A percentile compares a stretch with the other conserved stretches of the same genome.
Evolutionary conservation across 2,329 filamentous ascomycete genomes (phyloP).

Genomic region (Paraconiothyrium sp.): DNA sequence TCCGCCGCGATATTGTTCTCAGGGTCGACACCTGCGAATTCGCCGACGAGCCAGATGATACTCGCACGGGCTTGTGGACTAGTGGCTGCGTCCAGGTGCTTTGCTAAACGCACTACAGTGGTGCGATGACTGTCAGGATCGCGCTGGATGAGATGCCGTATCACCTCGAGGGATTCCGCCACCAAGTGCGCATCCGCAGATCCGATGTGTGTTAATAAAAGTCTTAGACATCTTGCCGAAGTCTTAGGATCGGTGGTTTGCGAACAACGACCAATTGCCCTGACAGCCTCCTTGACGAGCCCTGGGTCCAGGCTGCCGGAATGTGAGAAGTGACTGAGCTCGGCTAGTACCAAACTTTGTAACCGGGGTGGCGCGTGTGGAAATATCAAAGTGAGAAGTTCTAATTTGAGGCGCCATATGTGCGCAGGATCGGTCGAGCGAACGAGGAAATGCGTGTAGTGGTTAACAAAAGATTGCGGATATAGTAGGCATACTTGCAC

Average conservation of each 20-base stretch:
- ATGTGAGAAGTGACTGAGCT: conserved; percentile 96
- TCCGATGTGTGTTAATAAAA: conserved; percentile 87
- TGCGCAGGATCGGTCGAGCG: conserved; percentile 79
- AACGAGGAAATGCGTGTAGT: conserved; percentile 89
- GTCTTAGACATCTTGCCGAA: conserved; percentile 79
- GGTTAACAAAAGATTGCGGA: conserved; percentile 84
- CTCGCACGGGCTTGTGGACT: conserved; percentile 90
- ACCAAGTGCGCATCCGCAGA: conserved; percentile 88
- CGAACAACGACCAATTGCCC: conserved; percentile 92
- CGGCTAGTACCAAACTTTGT: conserved; percentile 88
- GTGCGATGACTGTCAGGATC: conserved; percentile 81
- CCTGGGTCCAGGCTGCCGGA: conserved; percentile 79
- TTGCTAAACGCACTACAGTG: conserved; percentile 88
- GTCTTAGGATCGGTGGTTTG: conserved; percentile 63
- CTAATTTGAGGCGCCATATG: conserved; percentile 91
- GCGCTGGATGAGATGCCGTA: conserved; percentile 94
- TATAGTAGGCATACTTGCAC: conserved; percentile 85
- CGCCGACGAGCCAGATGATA: conserved; percentile 96
- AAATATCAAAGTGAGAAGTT: conserved; percentile 90
- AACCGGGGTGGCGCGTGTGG: conserved; percentile 78
- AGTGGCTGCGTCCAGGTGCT: conserved; percentile 87
- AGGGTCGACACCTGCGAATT: conserved; percentile 82
- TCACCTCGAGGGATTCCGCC: conserved; percentile 92
- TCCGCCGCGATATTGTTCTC: conserved; percentile 93
- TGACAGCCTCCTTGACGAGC: conserved; percentile 86